phyloP scores from a whole-genome alignment of 352 stramenopile genomes.

The Elongisporangium prolatum region DNA sequence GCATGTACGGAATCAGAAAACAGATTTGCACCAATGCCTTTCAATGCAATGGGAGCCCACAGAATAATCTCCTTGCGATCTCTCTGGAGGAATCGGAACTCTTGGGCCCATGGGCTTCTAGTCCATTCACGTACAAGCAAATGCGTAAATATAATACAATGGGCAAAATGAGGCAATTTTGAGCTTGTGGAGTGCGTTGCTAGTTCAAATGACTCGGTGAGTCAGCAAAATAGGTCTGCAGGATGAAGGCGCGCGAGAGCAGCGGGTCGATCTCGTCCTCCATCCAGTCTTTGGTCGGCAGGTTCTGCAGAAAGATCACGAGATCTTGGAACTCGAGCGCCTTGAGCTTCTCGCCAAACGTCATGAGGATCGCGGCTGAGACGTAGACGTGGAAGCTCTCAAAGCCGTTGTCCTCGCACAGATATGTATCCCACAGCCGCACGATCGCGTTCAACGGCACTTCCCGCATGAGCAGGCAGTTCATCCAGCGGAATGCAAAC shows the following conservation, averaged over 20 bases:
- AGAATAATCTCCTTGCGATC: background rate
- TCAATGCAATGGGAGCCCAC: background rate
- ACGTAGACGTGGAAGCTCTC: slow-evolving; percentile 99
- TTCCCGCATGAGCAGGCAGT: slow-evolving; percentile 98
- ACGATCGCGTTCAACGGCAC: slow-evolving; percentile 94
- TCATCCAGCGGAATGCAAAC: slow-evolving; percentile 99
- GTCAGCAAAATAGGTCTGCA: slow-evolving; percentile 90
- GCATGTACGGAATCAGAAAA: background rate
- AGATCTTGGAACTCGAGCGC: slow-evolving; percentile 97
- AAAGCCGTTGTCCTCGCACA: slow-evolving; percentile 98
- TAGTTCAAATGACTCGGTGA: slow-evolving; percentile 74
- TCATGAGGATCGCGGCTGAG: slow-evolving; percentile 97
- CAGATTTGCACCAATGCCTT: background rate
- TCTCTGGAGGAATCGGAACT: background rate
- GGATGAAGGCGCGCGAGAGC: slow-evolving; percentile 95
- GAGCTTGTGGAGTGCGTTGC: background rate
- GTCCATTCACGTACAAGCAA: background rate
- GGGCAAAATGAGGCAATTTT: background rate
- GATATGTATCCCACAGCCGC: slow-evolving; percentile 99
- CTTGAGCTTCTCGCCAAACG: slow-evolving; percentile 94
- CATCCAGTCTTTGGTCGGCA: slow-evolving; percentile 96
- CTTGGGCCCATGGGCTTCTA: background rate
- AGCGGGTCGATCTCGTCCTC: slow-evolving; percentile 98
- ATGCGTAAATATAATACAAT: background rate
- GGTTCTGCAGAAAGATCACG: slow-evolving; percentile 94